Conservation (phyloP, 306 rosid genomes). For the Lathyrus aphaca region DNA sequence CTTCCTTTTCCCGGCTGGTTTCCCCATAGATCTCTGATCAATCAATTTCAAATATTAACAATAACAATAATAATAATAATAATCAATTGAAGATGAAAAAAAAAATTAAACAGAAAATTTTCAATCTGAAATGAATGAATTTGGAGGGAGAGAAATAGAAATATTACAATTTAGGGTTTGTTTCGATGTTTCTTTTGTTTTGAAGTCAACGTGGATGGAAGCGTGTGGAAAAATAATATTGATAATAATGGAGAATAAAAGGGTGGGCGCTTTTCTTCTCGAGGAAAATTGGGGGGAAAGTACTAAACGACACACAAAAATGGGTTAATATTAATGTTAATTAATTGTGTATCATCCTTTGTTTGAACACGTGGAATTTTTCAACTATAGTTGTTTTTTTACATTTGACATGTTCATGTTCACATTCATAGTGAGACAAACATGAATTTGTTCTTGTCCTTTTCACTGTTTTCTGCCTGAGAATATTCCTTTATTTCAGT, state of each 20-base stretch:
- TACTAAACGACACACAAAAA: not conserved
- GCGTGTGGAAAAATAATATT: not conserved
- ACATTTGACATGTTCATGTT: not conserved
- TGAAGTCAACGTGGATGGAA: not conserved
- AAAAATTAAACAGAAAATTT: not conserved
- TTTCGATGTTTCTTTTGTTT: not conserved
- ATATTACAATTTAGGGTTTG: not conserved
- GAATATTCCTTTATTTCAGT: not conserved
- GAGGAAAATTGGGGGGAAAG: slow-evolving; percentile 1
- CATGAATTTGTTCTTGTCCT: not conserved
- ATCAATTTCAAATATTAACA: not conserved
- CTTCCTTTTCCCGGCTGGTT: slow-evolving; percentile 76
- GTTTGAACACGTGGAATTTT: not conserved
- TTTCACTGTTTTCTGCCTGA: not conserved
- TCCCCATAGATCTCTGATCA: slow-evolving; percentile 65
- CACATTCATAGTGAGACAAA: not conserved
- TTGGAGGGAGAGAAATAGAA: too few relatives aligned
- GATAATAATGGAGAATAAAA: not conserved
- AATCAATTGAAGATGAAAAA: not conserved
- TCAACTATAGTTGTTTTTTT: not conserved
- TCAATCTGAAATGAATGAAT: too few relatives aligned
- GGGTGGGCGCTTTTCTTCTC: not conserved
- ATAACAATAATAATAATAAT: slow-evolving; percentile 24
- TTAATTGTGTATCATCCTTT: not conserved
- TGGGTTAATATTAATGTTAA: not conserved